phyloP scores from a whole-genome alignment of 2,329 filamentous ascomycete species.

The Parasarocladium wereldwijsianum region DNA sequence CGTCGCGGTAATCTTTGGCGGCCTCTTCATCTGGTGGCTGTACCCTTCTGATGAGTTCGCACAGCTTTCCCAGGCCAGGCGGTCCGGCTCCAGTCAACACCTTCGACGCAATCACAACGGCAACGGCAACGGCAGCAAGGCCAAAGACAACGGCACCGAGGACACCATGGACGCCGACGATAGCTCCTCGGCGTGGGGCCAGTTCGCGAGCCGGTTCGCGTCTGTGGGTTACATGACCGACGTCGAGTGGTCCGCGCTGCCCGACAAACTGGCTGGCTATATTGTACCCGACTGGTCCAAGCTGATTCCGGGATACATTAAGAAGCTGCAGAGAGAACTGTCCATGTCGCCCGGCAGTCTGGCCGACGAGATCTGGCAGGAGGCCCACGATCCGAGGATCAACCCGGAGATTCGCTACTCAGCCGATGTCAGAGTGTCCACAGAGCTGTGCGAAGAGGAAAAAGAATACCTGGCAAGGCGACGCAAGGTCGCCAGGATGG shows the following conservation, averaged over 20 bases:
- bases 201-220: constrained; percentile 31
- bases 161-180: constrained; percentile 8
- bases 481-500: constrained; percentile 51
- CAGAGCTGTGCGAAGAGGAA: constrained; percentile 72
- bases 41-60: constrained; percentile 28
- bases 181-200: constrained; percentile 29
- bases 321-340: constrained; percentile 75
- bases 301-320: constrained; percentile 57
- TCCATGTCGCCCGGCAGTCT: constrained; percentile 79
- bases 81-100: no score
- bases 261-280: constrained; percentile 49
- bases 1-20: constrained; percentile 18
- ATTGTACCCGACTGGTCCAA: constrained; percentile 77
- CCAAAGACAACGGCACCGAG: constrained; percentile 7
- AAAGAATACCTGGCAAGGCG: constrained; percentile 57
- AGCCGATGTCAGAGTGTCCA: constrained; percentile 68
- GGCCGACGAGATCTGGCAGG: constrained; percentile 84
- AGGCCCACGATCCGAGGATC: constrained; percentile 68
- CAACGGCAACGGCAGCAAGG: constrained; percentile 3
- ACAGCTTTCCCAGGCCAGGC: constrained; percentile 14
- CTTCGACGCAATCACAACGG: constrained; percentile 1
- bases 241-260: constrained; percentile 37
- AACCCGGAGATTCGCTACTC: constrained; percentile 81
- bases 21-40: constrained; percentile 26
- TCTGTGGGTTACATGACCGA: constrained; percentile 39